Conservation (phyloP, 192 early-diverging fungal species). For the Entrophospora sp. region DNA sequence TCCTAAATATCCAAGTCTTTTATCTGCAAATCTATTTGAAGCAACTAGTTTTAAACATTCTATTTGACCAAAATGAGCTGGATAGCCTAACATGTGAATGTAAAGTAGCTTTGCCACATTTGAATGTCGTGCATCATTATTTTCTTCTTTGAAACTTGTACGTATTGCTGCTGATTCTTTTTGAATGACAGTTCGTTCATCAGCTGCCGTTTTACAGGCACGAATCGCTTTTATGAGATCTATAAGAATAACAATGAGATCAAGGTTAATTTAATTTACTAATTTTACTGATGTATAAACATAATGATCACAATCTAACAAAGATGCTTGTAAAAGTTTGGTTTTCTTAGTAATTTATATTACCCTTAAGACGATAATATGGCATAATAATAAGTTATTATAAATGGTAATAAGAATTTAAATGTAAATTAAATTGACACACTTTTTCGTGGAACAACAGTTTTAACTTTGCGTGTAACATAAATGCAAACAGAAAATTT, state of each 20-base stretch:
- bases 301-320: not conserved
- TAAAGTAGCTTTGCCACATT: constrained; percentile 98
- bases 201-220: constrained; percentile 95
- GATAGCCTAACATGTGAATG: constrained; percentile 97
- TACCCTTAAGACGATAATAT: constrained; percentile 20
- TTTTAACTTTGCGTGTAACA: no score
- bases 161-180: constrained; percentile 93
- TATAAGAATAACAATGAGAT: not conserved
- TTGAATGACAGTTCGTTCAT: constrained; percentile 95
- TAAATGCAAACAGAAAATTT: no score
- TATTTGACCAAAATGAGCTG: constrained; percentile 99
- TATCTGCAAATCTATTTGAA: constrained; percentile 88
- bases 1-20: constrained; percentile 96
- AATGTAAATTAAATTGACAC: no score
- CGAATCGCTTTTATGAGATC: constrained; percentile 98
- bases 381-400: no score
- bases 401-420: no score
- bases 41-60: constrained; percentile 98
- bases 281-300: not conserved
- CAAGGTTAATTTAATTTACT: not conserved
- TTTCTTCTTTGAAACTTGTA: constrained; percentile 95
- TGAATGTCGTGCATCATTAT: constrained; percentile 78
- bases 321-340: not conserved
- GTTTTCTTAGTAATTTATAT: no score
- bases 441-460: no score